Evolutionary conservation across 192 early-diverging fungal species (phyloP).

Genomic region (Gamsiella multidivaricata): DNA sequence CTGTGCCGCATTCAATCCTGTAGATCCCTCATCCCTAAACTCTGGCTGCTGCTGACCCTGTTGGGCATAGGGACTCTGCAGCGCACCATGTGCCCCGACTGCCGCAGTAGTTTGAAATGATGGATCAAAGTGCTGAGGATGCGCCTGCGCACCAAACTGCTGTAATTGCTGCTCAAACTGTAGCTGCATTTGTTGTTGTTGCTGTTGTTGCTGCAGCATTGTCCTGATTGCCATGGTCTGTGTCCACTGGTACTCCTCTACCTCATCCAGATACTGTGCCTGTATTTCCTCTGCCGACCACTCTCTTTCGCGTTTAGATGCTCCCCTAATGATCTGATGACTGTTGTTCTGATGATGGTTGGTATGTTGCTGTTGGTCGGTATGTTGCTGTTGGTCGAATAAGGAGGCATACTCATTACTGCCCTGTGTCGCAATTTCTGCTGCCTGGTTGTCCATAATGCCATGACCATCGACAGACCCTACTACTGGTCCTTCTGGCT

Average conservation of each 20-base stretch:
- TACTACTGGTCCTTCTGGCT: background rate
- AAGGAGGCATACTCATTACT: conserved; percentile 11
- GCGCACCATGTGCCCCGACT: conserved; percentile 8
- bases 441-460: background rate
- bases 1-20: background rate
- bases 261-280: conserved; percentile 38
- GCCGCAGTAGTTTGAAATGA: background rate
- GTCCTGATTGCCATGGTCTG: conserved; percentile 44
- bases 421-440: background rate
- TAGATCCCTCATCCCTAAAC: background rate
- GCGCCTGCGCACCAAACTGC: conserved; percentile 9
- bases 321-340: background rate
- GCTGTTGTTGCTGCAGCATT: conserved; percentile 19
- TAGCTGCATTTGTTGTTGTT: conserved; percentile 10
- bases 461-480: background rate
- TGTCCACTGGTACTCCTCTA: conserved; percentile 43
- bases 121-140: conserved; percentile 1
- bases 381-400: conserved; percentile 5
- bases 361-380: background rate
- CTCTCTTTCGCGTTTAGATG: conserved; percentile 25
- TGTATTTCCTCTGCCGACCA: conserved; percentile 36
- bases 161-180: conserved; percentile 9
- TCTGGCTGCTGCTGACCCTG: background rate
- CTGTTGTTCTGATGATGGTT: conserved; percentile 1
- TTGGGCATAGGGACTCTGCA: conserved; percentile 1